A percentile compares a stretch with the other conserved stretches of the same genome.
Evolutionary conservation across 2,329 filamentous ascomycete species (phyloP).

Genomic region (Nemania serpens): DNA sequence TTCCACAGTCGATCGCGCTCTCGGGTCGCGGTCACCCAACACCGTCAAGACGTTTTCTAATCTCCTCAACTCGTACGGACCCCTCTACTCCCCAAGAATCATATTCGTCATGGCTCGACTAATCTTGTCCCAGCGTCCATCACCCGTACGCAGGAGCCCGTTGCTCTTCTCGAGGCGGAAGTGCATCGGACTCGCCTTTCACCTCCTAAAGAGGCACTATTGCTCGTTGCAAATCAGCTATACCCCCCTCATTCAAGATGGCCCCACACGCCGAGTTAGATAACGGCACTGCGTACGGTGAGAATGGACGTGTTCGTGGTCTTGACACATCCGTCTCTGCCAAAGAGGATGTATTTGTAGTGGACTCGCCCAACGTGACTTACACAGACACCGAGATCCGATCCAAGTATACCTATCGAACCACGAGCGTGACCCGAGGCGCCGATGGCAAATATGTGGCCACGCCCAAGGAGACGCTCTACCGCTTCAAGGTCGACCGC

Average conservation of each 20-base stretch:
- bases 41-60: constrained; percentile 98
- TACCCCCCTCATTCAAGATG: constrained; percentile 61
- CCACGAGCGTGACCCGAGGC: constrained; percentile 77
- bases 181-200: constrained; percentile 72
- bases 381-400: constrained; percentile 89
- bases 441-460: constrained; percentile 77
- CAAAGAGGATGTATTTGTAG: constrained; percentile 72
- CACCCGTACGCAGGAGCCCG: constrained; percentile 96
- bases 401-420: constrained; percentile 96
- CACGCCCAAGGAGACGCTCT: constrained; percentile 83
- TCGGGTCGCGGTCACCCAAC: constrained; percentile 62
- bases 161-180: constrained; percentile 80
- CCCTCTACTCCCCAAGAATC: background rate
- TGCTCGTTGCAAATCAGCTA: constrained; percentile 29
- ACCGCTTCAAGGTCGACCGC: constrained; percentile 97
- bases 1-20: constrained; percentile 56
- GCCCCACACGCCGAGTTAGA: constrained; percentile 82
- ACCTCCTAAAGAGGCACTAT: constrained; percentile 55
- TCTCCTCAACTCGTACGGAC: constrained; percentile 88
- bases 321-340: constrained; percentile 36
- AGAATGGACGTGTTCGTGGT: constrained; percentile 59
- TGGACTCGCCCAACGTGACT: constrained; percentile 88
- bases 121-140: constrained; percentile 67
- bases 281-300: constrained; percentile 63
- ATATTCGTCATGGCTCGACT: constrained; percentile 26